Evolutionary conservation across 2,329 filamentous ascomycete genomes (phyloP), one percentile per base, ranked within the genome.

Genomic region (Trichophyton verrucosum): DNA sequence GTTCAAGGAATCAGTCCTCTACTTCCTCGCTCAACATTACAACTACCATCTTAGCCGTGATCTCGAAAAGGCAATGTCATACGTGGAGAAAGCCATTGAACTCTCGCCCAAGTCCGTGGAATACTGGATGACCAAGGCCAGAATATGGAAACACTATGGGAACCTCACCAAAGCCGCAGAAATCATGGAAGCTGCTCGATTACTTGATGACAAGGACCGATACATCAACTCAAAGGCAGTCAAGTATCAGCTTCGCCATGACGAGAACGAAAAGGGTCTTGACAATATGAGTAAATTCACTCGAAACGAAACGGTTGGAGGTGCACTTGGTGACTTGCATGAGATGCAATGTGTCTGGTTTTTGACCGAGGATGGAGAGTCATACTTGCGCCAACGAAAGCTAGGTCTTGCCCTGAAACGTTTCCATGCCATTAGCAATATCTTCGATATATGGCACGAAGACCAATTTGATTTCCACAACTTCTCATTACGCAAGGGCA

Each of bases 331-430:
- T 56, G 94, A 99, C 73, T 82, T 99, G 40, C 82, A 95, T 66
- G 94, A 99, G 68, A 99, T 99, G 94, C 94, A 99, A 76, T 96
- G 91, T 72, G 84, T 97, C 67, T 99, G 94, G 95, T 99, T 86
- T 72, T 77, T 99, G 69, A 94, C 89, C 3, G 94, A 99, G 75
- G 95, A 99, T 71, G 94, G 90, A 60, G 89, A 96, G 76, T 86
- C 92, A 2, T 91, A 91, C 72, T 80, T 88, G 61, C 86, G 94
- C 58, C 87, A 91, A 72, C 86, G 86, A 65, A 91, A 95, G 67
- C 77, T 88, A 55, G 90, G 87, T 3, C 81, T 96, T 62, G 92
- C 95, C 0, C 79, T 99, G 59, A 99, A 99, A 79, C 85, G 95
- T 57, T 92, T 96, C 74, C 89, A 91, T 65, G 81, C 89, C 22